These are phyloP conservation scores for Coniochaeta prunicola DNA, from an alignment of 2,329 filamentous ascomycete genomes.

Conservation along the genomic window DNA sequence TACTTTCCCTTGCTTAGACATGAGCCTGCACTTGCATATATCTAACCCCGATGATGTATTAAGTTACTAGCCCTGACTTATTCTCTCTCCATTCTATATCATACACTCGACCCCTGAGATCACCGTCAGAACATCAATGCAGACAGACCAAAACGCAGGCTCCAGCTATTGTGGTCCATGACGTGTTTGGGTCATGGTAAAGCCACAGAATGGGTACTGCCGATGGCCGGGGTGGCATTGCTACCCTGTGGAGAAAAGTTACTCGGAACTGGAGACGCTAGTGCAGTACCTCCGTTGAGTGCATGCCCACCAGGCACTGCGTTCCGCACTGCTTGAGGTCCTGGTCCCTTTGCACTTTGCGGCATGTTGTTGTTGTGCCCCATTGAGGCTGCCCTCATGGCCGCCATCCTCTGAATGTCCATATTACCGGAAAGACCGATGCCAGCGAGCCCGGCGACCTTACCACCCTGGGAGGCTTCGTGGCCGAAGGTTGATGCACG, in stretches of 20 bases:
- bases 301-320: not conserved
- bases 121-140: no score
- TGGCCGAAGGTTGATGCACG: not conserved
- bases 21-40: not conserved
- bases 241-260: not conserved
- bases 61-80: no score
- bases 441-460: constrained; percentile 28
- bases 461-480: constrained; percentile 32
- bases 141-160: no score
- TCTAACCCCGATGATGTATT: not conserved
- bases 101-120: no score
- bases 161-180: no score
- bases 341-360: constrained; percentile 21
- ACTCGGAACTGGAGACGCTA: constrained; percentile 3
- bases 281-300: not conserved
- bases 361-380: constrained; percentile 23
- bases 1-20: not conserved
- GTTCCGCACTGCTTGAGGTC: not conserved
- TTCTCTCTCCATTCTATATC: no score
- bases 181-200: no score
- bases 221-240: not conserved
- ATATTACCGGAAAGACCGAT: constrained; percentile 26
- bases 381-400: constrained; percentile 28
- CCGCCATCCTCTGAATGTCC: constrained; percentile 26
- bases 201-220: not conserved